Percentiles rank a stretch among this genome's conserved stretches.
Evolutionary conservation across 2,329 filamentous ascomycete genomes (phyloP).

Genomic region (Fusarium concolor): DNA sequence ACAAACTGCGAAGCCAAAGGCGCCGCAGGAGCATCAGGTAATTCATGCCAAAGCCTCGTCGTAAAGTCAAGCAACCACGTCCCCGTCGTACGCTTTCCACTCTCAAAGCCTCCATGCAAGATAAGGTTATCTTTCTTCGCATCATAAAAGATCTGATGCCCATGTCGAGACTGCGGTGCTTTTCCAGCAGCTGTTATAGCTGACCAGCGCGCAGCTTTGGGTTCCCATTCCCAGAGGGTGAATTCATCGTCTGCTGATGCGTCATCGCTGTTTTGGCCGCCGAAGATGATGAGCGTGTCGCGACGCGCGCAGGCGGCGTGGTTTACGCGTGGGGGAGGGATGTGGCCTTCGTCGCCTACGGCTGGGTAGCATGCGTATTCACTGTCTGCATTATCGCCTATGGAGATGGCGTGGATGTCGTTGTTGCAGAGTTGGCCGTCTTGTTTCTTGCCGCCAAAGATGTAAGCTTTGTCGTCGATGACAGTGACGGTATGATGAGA

Average conservation of each 20-base stretch:
- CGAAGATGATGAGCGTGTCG: conserved; percentile 25
- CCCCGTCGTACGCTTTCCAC: neutral
- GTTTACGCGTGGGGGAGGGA: conserved; percentile 5
- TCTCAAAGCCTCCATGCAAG: conserved; percentile 28
- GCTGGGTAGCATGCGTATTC: conserved; percentile 41
- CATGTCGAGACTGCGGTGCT: conserved; percentile 2
- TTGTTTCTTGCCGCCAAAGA: conserved; percentile 35
- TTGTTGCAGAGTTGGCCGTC: conserved; percentile 29
- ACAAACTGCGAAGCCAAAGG: conserved; percentile 30
- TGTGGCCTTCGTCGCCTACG: conserved; percentile 11
- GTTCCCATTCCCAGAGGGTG: conserved; percentile 34
- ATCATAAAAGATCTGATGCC: conserved; percentile 33
- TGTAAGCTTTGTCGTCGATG: conserved; percentile 30
- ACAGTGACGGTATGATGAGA: conserved; percentile 35
- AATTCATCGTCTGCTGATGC: conserved; percentile 25
- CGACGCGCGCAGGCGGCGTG: conserved; percentile 33
- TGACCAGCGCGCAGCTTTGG: conserved; percentile 14
- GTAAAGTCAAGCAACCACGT: conserved; percentile 39
- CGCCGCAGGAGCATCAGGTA: conserved; percentile 18
- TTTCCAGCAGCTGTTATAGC: conserved; percentile 24
- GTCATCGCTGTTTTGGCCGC: conserved; percentile 14
- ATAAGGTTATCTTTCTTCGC: conserved; percentile 24
- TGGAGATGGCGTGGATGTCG: conserved; percentile 28
- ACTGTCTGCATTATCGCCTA: neutral
- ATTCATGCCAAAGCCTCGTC: conserved; percentile 18